Evolutionary conservation across 306 rosid species (phyloP).

Genomic region (Dicorynia guianensis): DNA sequence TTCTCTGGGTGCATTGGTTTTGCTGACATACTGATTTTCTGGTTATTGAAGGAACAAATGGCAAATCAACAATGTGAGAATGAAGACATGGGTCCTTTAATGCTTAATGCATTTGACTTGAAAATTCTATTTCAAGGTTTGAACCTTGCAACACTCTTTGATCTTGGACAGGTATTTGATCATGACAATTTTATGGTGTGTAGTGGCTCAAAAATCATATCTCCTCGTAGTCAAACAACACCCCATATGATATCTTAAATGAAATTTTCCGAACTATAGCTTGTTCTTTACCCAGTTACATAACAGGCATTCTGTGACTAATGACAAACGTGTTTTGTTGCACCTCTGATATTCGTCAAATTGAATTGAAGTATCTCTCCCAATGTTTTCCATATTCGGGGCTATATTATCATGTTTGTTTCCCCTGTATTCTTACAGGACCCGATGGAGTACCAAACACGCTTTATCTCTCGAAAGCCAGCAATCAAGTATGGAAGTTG

Average conservation of each 20-base stretch:
- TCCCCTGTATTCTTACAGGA: constrained; percentile 54
- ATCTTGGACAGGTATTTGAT: constrained; percentile 72
- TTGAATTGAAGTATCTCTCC: constrained; percentile 9
- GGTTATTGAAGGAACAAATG: constrained; percentile 60
- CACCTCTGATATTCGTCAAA: constrained; percentile 8
- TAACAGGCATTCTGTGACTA: neutral
- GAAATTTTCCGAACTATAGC: constrained; percentile 27
- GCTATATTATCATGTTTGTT: constrained; percentile 3
- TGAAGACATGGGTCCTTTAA: constrained; percentile 74
- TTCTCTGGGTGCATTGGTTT: constrained; percentile 18
- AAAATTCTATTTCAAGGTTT: constrained; percentile 89
- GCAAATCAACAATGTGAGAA: constrained; percentile 52
- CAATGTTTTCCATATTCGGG: constrained; percentile 20
- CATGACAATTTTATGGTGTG: neutral
- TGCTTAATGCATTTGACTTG: constrained; percentile 89
- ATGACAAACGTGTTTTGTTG: neutral
- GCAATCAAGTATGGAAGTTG: constrained; percentile 94
- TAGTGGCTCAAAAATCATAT: neutral
- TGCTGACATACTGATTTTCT: constrained; percentile 36
- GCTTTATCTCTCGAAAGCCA: constrained; percentile 88
- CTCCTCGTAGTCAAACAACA: constrained; percentile 1
- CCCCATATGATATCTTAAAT: constrained; percentile 10
- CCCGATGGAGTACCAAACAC: constrained; percentile 70
- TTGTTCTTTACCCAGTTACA: constrained; percentile 13
- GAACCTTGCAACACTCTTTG: constrained; percentile 82